phyloP scores from a whole-genome alignment of 345 rosid genomes.

The Populus deltoides region DNA sequence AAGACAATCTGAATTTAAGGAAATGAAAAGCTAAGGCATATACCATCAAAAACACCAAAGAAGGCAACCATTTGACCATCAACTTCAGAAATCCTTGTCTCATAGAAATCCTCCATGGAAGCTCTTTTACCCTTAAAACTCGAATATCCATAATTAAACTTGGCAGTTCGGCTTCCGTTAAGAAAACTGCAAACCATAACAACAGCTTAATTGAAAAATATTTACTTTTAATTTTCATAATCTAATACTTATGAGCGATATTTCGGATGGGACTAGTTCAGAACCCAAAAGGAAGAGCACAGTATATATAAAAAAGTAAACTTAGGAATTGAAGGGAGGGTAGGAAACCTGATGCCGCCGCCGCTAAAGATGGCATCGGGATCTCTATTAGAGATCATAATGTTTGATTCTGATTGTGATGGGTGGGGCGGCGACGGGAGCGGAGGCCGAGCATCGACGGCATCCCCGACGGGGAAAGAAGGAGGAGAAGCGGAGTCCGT shows the following conservation, averaged over 20 bases:
- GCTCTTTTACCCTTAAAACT: slow-evolving; percentile 58
- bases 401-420: not conserved
- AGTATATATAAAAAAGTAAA: not conserved
- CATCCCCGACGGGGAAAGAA: slow-evolving; percentile 14
- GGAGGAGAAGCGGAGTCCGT: slow-evolving; percentile 5
- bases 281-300: not conserved
- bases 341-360: slow-evolving; percentile 45
- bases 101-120: slow-evolving; percentile 66
- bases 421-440: not conserved
- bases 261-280: not conserved
- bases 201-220: not conserved
- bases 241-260: not conserved
- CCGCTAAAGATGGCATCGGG: slow-evolving; percentile 43
- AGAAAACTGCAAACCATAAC: slow-evolving; percentile 27
- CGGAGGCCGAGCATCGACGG: slow-evolving; percentile 5
- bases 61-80: slow-evolving; percentile 59
- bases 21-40: not conserved
- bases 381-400: slow-evolving; percentile 29
- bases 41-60: slow-evolving; percentile 68
- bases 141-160: slow-evolving; percentile 56
- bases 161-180: slow-evolving; percentile 27
- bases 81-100: slow-evolving; percentile 50
- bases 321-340: not conserved
- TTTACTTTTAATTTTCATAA: not conserved
- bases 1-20: not conserved